phyloP scores from a whole-genome alignment of 192 early-diverging fungal genomes.

The Rhizoclosmatium globosum region DNA sequence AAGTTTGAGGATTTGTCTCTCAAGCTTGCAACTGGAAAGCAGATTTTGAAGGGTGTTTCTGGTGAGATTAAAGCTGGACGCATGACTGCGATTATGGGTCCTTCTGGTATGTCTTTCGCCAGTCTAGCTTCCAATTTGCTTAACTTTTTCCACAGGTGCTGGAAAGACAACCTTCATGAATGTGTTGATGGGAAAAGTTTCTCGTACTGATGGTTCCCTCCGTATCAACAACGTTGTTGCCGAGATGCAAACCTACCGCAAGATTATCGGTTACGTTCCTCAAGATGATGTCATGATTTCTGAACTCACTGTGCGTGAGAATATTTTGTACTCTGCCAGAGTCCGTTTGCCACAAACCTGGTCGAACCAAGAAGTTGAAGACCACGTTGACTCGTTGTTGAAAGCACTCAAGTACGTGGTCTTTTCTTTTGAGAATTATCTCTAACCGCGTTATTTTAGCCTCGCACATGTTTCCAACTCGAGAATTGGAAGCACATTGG shows the following conservation, averaged over 20 bases:
- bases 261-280: conserved; percentile 47
- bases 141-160: conserved; percentile 1
- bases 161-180: conserved; percentile 52
- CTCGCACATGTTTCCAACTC: conserved; percentile 75
- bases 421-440: not conserved
- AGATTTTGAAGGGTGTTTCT: conserved; percentile 72
- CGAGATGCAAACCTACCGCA: conserved; percentile 40
- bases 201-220: conserved; percentile 36
- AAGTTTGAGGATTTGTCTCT: conserved; percentile 47
- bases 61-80: conserved; percentile 78
- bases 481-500: conserved; percentile 70
- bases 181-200: conserved; percentile 41
- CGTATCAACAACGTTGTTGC: conserved; percentile 40
- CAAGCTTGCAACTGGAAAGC: conserved; percentile 50
- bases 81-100: conserved; percentile 88
- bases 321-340: conserved; percentile 75
- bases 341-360: conserved; percentile 74
- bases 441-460: conserved; percentile 3
- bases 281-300: conserved; percentile 47
- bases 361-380: conserved; percentile 69
- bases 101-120: conserved; percentile 70
- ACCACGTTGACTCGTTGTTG: conserved; percentile 57
- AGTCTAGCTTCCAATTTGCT: not conserved
- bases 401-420: conserved; percentile 8
- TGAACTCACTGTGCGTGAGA: conserved; percentile 74